Evolutionary conservation across 2,329 filamentous ascomycete genomes (phyloP).

Genomic region (Monosporascus sp.): DNA sequence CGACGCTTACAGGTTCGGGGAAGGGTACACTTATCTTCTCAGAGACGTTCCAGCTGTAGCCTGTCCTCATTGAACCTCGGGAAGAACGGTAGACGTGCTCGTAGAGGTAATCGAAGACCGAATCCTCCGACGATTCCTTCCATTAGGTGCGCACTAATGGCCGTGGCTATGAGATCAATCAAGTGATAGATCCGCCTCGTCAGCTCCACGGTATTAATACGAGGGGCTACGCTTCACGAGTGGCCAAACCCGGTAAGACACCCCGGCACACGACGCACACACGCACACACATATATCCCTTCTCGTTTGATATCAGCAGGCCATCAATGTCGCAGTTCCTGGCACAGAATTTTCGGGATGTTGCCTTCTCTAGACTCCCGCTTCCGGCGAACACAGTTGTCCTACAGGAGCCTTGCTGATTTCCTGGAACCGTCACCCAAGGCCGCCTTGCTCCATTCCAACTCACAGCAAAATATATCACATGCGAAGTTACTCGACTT

Average conservation of each 20-base stretch:
- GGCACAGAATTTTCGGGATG: background rate
- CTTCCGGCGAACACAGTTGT: background rate
- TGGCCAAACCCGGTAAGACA: background rate
- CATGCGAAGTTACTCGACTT: conserved; percentile 28
- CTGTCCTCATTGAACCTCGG: background rate
- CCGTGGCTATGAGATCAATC: background rate
- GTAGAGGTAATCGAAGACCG: background rate
- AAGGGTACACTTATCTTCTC: background rate
- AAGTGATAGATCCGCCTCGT: background rate
- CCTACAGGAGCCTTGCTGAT: conserved; percentile 31
- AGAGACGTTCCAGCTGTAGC: background rate
- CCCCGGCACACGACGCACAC: background rate
- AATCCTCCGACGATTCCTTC: background rate
- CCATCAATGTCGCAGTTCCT: background rate
- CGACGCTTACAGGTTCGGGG: background rate
- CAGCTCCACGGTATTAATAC: background rate
- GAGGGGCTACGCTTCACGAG: background rate
- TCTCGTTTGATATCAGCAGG: background rate
- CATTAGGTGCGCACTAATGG: background rate
- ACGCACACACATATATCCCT: background rate
- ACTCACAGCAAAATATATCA: conserved; percentile 22
- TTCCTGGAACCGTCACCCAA: conserved; percentile 22
- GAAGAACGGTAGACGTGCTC: background rate
- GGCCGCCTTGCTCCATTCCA: conserved; percentile 25
- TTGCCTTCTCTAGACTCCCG: background rate